Evolutionary conservation across 176 grass and related monocot genomes (phyloP).

Genomic region (Eragrostis curvula): DNA sequence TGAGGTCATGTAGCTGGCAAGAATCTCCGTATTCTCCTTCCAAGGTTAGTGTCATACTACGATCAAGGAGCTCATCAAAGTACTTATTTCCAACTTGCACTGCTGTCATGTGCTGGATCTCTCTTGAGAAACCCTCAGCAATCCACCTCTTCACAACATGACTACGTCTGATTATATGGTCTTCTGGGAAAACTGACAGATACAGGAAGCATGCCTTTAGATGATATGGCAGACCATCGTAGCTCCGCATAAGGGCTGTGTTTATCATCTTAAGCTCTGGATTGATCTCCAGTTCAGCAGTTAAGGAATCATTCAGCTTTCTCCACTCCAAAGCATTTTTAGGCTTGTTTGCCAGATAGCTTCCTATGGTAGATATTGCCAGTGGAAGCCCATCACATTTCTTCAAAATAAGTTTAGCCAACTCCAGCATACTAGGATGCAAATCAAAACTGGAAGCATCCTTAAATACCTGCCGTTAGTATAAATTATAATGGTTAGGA

Average conservation of each 20-base stretch:
- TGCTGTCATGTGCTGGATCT: not conserved
- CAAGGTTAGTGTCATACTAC: constrained; percentile 30
- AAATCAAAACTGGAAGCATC: too few relatives aligned
- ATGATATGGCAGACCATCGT: constrained; percentile 48
- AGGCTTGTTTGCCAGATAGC: constrained; percentile 27
- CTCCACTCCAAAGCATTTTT: constrained; percentile 43
- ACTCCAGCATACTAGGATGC: too few relatives aligned
- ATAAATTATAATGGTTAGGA: too few relatives aligned
- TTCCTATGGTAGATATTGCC: constrained; percentile 44
- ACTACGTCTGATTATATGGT: not conserved
- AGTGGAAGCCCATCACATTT: too few relatives aligned
- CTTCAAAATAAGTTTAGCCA: too few relatives aligned
- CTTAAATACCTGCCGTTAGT: too few relatives aligned
- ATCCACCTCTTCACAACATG: constrained; percentile 45
- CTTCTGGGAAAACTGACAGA: constrained; percentile 28
- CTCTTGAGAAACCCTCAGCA: constrained; percentile 32
- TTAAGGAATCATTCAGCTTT: not conserved
- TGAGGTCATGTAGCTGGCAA: constrained; percentile 43
- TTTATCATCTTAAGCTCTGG: not conserved
- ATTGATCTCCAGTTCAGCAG: constrained; percentile 31
- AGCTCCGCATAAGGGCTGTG: constrained; percentile 18
- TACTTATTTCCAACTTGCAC: not conserved
- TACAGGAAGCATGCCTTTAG: constrained; percentile 48
- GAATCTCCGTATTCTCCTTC: not conserved
- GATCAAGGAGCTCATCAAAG: constrained; percentile 39